Evolutionary conservation across 352 stramenopile genomes (phyloP), one percentile per base, ranked within the genome.

Genomic region (Phytophthora foliorum): DNA sequence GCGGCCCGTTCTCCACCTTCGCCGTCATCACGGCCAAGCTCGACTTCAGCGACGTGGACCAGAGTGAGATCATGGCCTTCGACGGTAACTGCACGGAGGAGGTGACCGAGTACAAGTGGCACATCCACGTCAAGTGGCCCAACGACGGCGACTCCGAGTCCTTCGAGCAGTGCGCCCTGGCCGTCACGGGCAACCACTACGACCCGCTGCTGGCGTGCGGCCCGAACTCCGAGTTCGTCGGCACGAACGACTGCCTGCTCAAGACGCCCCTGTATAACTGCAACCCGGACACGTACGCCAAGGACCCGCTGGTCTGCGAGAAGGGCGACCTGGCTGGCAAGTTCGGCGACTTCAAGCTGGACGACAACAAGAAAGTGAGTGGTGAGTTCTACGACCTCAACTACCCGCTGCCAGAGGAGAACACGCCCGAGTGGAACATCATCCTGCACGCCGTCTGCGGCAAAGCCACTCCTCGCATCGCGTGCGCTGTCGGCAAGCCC

Each of bases 251-350:
- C 34, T 89, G 81, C 41, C 41, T 67, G 34, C 32, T 59, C 31
- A 77, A 83, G 54, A 82, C 64, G 8, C 56, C 77, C 2, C 25
- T 52, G 27, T 89, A 90, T 58, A 53, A 49, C 19, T 90, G 84
- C 64, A 87, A 64, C 6, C 67, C 68, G 0, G 45, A 66, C n/a
- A 69, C 49, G 7, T 89, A 90, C 63, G 39, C 36, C 2, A 49
- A 58, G 1, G 52, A 88, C 60, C 70, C 78, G 8, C 51, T 71
- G 0, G 67, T 75, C 10, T 91, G 83, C 42, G 83, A 90, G 57
- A 88, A 88, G 24, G 83, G 82, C 0, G 80, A 91, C 32, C 57
- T 91, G 39, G 66, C 78, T 2, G 79, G 81, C 51, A 91, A 89
- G 57, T 58, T 84, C 32, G 81, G 81, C 24, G 34, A 55, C 22